Conservation (phyloP, 2,329 filamentous ascomycete species). For the Fusarium temperatum region DNA sequence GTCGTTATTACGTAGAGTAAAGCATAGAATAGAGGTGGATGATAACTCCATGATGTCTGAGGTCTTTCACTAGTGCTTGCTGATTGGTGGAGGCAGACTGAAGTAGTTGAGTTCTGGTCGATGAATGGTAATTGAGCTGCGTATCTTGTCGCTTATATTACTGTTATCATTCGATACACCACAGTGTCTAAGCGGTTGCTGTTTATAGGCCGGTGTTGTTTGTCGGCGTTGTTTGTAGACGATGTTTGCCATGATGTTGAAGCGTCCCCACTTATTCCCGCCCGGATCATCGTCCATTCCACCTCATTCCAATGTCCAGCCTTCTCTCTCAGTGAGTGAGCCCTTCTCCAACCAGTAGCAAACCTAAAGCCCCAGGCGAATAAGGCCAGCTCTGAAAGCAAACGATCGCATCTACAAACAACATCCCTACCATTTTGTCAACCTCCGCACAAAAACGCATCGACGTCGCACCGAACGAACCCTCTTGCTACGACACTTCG, state of each 20-base stretch:
- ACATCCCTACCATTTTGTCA: conserved; percentile 29
- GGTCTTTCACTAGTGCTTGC: background rate
- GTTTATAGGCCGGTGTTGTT: background rate
- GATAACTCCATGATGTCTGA: background rate
- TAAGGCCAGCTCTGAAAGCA: conserved; percentile 29
- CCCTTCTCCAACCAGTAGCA: conserved; percentile 40
- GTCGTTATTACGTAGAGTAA: background rate
- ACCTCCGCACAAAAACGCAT: conserved; percentile 38
- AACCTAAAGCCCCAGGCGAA: conserved; percentile 29
- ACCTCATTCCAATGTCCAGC: conserved; percentile 31
- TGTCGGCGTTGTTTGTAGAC: background rate
- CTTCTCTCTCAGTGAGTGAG: conserved; percentile 17
- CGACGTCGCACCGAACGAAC: conserved; percentile 24
- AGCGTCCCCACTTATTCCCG: conserved; percentile 53
- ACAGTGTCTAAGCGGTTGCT: background rate
- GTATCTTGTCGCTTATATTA: conserved; percentile 27
- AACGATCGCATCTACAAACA: conserved; percentile 35
- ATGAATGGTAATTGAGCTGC: no score
- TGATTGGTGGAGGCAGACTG: background rate
- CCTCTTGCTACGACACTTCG: conserved; percentile 25
- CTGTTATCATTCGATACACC: background rate
- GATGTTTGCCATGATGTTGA: conserved; percentile 43
- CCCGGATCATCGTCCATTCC: conserved; percentile 39
- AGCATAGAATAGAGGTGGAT: background rate
- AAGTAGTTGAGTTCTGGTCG: background rate